Percentiles rank a stretch among this genome's conserved stretches.
Conservation (phyloP, 1,284 basidiomycete genomes). For the Anthracocystis panici-leucophaei region DNA sequence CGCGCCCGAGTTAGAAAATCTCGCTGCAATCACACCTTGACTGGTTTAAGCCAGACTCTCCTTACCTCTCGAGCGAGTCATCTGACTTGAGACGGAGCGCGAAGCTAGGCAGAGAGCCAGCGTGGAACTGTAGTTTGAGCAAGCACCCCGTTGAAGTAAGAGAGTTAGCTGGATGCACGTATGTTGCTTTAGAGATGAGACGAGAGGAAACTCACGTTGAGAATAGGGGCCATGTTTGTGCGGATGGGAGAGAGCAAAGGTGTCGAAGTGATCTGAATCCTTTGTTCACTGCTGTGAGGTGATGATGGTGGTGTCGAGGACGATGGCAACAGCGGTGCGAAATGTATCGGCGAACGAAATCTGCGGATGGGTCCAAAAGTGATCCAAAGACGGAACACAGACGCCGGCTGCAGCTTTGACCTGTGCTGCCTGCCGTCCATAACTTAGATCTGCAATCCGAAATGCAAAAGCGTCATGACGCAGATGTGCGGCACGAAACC, state of each 20-base stretch:
- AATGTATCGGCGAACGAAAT: conserved; percentile 13
- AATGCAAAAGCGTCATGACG: conserved; percentile 36
- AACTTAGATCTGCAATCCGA: conserved; percentile 27
- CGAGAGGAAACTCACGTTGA: conserved; percentile 55
- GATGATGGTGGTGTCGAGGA: not conserved
- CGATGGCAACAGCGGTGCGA: not conserved
- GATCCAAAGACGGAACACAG: conserved; percentile 24
- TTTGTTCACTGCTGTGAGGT: conserved; percentile 7
- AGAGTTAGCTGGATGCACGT: conserved; percentile 9
- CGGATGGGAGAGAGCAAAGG: not conserved
- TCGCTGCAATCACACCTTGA: not conserved
- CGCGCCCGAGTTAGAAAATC: not conserved
- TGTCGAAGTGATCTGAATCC: conserved; percentile 3
- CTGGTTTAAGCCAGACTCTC: not conserved
- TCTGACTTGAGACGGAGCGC: conserved; percentile 63
- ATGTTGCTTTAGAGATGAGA: not conserved
- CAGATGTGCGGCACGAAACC: conserved; percentile 20
- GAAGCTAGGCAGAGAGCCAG: conserved; percentile 65
- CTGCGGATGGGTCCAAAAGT: conserved; percentile 25
- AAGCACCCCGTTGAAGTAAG: not conserved
- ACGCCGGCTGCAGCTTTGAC: conserved; percentile 23
- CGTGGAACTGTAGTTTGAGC: conserved; percentile 55
- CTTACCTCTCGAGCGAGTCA: conserved; percentile 59
- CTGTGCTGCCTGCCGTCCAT: not conserved
- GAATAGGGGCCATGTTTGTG: conserved; percentile 60